Base-by-base conservation (phyloP, 345 rosid genomes). In the Euclidium syriacum region DNA sequence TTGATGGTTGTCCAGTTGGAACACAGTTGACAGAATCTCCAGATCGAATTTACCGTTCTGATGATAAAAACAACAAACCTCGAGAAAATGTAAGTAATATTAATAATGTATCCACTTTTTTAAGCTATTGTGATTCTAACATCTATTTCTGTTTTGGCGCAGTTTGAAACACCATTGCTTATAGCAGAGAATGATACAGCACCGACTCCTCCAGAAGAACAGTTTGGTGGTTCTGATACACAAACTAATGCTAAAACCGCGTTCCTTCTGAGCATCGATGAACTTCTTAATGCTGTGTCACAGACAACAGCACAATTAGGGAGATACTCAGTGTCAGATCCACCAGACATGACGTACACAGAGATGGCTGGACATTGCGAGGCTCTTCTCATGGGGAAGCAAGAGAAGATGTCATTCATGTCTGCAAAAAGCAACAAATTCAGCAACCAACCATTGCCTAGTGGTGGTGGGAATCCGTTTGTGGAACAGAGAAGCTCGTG, bases 351-450 rank as follows among this genome's bases (percentile, higher is more conserved):
- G 80, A 80, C 90, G 38, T 82, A 82, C 48, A 67, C 68, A 35
- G 83, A 87, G 62, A 84, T 87, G 85, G 90, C 88, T 20, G 84
- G 83, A 42, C 83, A 84, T 18, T 84, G 95, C 22, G 95, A 84
- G 50, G 87, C 90, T 23, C 86, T 87, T 64, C 68, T 77, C 4
- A 62, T 52, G 47, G 95, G 85, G 44, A 87, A 87, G 72, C 83
- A 81, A 70, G 67, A 82, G 77, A 86, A 78, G 77, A 84, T 87
- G 88, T 70, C 72, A 49, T 71, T 81, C 74, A 68, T 86, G 82
- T 68, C 64, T 39, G 48, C 62, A 26, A 74, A 75, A 34, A 77
- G 67, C 41, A 79, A 60, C 62, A 67, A 76, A 50, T 78, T 66
- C 47, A 64, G 52, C 44, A 58, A 7, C 59, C 52, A 53, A 39